phyloP scores from a whole-genome alignment of 108 stramenopile species.

The Pseudonitzschia multiseries region DNA sequence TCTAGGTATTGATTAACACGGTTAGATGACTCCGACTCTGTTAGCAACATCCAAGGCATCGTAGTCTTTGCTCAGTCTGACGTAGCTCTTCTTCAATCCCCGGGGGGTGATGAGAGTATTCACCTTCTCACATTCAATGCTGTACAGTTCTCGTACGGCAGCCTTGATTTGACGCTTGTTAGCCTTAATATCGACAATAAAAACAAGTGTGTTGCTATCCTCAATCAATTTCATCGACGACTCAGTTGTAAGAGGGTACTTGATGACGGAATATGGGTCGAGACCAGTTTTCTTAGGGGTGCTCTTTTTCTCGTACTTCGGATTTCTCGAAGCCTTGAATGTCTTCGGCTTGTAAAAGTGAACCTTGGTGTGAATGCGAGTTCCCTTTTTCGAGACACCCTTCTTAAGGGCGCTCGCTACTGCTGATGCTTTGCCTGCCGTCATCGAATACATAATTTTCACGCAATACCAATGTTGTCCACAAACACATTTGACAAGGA shows the following conservation, averaged over 20 bases:
- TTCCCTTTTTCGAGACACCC: constrained; percentile 93
- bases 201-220: constrained; percentile 99
- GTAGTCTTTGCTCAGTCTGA: constrained; percentile 95
- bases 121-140: constrained; percentile 96
- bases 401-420: constrained; percentile 90
- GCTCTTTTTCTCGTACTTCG: constrained; percentile 86
- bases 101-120: constrained; percentile 99
- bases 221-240: constrained; percentile 99
- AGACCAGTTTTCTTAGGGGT: constrained; percentile 73
- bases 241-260: constrained; percentile 98
- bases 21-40: constrained; percentile 97
- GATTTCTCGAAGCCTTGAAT: constrained; percentile 79
- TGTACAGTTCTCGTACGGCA: constrained; percentile 96
- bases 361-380: constrained; percentile 97
- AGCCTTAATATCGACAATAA: constrained; percentile 98
- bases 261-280: constrained; percentile 92
- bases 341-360: constrained; percentile 99
- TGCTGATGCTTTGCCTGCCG: constrained; percentile 79
- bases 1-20: constrained; percentile 1
- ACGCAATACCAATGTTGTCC: no score
- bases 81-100: constrained; percentile 99
- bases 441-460: neutral
- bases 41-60: constrained; percentile 99
- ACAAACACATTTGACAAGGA: no score
- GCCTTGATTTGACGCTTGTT: constrained; percentile 99